Percentiles rank a stretch among this genome's conserved stretches.
Conservation (phyloP, 495 filamentous ascomycete genomes). For the Penicillium egyptiacum region DNA sequence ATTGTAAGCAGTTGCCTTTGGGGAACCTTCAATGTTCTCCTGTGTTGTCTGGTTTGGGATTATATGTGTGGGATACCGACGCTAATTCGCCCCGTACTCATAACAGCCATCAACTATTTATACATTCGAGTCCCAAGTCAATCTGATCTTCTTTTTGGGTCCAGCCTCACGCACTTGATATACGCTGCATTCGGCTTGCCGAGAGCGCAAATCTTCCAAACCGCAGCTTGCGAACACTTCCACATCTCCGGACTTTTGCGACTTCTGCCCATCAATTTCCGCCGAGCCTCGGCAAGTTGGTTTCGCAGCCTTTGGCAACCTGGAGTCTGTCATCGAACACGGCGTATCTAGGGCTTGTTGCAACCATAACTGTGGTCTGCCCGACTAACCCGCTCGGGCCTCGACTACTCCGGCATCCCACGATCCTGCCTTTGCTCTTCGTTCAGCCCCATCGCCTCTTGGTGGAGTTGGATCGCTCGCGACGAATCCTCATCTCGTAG, state of each 20-base stretch:
- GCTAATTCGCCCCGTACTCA: background rate
- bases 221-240: background rate
- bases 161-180: slow-evolving; percentile 2
- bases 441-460: background rate
- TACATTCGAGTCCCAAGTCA: background rate
- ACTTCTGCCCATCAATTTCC: background rate
- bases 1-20: slow-evolving; percentile 3
- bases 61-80: slow-evolving; percentile 1
- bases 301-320: background rate
- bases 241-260: background rate
- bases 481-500: background rate
- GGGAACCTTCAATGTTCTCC: background rate
- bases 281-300: slow-evolving; percentile 1
- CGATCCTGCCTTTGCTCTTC: background rate
- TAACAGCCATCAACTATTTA: background rate
- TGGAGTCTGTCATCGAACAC: background rate
- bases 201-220: background rate
- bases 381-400: background rate
- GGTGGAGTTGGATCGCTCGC: background rate
- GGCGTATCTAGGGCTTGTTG: background rate
- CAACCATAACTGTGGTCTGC: background rate
- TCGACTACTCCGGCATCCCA: background rate
- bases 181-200: background rate
- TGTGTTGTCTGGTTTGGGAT: background rate
- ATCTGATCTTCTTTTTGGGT: background rate